These are phyloP conservation scores for Ceratocystis cubensis DNA, from an alignment of 2,329 filamentous ascomycete genomes.

Conservation along the genomic window DNA sequence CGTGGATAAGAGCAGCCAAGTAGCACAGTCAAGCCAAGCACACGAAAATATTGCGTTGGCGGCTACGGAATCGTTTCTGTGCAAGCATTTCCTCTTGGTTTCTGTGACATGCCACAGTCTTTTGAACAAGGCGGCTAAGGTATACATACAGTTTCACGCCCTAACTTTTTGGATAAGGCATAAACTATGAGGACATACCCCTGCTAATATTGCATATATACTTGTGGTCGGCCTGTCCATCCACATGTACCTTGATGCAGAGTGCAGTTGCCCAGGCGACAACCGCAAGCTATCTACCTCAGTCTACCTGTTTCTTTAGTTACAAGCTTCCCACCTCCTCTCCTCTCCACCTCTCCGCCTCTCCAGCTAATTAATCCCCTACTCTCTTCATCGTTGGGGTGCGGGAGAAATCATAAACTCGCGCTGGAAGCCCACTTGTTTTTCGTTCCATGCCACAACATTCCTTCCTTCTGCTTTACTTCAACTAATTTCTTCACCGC, in stretches of 20 bases:
- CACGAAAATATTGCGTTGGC: background rate
- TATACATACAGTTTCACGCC: background rate
- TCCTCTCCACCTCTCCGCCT: background rate
- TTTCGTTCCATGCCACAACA: background rate
- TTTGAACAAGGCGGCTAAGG: background rate
- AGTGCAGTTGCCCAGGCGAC: constrained; percentile 6
- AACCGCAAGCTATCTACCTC: background rate
- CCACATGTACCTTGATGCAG: background rate
- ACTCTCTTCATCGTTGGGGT: background rate
- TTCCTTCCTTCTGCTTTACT: background rate
- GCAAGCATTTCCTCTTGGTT: background rate
- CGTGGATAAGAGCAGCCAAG: background rate
- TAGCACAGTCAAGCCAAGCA: background rate
- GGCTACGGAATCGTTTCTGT: background rate
- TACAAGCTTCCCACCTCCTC: constrained; percentile 25
- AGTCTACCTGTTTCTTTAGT: constrained; percentile 21
- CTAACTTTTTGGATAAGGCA: background rate
- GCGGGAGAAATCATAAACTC: background rate
- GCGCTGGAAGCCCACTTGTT: background rate
- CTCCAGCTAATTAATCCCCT: constrained; percentile 20
- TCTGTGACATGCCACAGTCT: background rate
- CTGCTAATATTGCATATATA: background rate
- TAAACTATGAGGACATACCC: background rate
- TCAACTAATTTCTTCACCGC: background rate
- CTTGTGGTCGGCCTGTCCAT: background rate